Conservation (phyloP, 331 rosid genomes). For the Malus hybrid region DNA sequence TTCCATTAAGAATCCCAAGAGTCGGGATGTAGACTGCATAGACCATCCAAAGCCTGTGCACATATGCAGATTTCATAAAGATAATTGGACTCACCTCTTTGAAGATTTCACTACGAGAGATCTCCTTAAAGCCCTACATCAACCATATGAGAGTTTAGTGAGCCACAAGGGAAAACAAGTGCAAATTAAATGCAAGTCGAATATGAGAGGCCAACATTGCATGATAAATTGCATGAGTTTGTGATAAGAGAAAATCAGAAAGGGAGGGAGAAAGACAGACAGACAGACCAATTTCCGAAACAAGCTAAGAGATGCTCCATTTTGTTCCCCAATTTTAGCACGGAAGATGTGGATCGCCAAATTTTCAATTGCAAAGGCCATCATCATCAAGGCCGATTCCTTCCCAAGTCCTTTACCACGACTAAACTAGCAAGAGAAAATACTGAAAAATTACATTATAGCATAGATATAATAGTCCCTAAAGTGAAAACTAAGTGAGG, state of each 20-base stretch:
- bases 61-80: neutral
- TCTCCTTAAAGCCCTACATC: slow-evolving; percentile 69
- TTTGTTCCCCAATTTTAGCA: slow-evolving; percentile 80
- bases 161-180: slow-evolving; percentile 1
- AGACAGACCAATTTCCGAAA: slow-evolving; percentile 47
- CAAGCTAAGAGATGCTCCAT: slow-evolving; percentile 66
- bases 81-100: slow-evolving; percentile 56
- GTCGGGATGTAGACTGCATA: neutral
- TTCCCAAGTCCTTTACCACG: slow-evolving; percentile 84
- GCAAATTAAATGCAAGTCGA: neutral
- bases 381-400: slow-evolving; percentile 74
- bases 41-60: neutral
- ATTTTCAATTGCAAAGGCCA: slow-evolving; percentile 65
- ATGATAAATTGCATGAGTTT: neutral
- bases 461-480: neutral
- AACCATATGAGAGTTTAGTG: slow-evolving; percentile 19
- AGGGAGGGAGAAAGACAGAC: neutral
- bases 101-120: slow-evolving; percentile 65
- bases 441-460: slow-evolving; percentile 15
- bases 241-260: neutral
- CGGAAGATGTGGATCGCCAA: slow-evolving; percentile 54
- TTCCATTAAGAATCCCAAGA: neutral
- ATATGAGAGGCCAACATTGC: neutral
- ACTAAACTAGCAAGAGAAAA: slow-evolving; percentile 56
- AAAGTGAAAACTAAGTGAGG: neutral